These are phyloP conservation scores for Monascus ruber DNA, from an alignment of 2,329 filamentous ascomycete species.

Conservation along the genomic window DNA sequence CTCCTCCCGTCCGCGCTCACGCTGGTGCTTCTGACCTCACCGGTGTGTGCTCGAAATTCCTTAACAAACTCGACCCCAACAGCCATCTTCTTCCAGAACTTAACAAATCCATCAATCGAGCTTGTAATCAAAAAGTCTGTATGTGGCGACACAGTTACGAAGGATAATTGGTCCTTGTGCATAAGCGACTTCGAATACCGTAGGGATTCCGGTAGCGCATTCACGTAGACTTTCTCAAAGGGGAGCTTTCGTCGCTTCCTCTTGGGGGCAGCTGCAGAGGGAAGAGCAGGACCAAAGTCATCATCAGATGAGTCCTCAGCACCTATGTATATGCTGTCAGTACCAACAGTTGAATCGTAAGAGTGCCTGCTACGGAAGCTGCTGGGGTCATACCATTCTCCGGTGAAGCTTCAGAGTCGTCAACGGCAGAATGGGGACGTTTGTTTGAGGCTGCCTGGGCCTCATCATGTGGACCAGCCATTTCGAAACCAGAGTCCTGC, in stretches of 20 bases:
- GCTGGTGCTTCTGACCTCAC: conserved; percentile 72
- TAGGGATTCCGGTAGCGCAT: conserved; percentile 66
- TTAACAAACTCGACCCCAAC: conserved; percentile 95
- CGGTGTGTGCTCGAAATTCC: conserved; percentile 83
- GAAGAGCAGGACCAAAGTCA: conserved; percentile 86
- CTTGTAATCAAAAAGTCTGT: conserved; percentile 95
- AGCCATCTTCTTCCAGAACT: conserved; percentile 96
- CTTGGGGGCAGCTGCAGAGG: conserved; percentile 65
- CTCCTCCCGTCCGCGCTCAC: conserved; percentile 83
- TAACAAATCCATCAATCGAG: conserved; percentile 89
- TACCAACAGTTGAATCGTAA: no score
- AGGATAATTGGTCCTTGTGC: conserved; percentile 92
- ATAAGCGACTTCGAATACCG: conserved; percentile 94
- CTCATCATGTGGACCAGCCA: conserved; percentile 19
- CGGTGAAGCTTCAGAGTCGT: conserved; percentile 33
- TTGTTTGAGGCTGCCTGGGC: conserved; percentile 32
- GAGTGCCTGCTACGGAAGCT: no score
- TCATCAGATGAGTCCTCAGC: conserved; percentile 60
- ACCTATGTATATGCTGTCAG: conserved; percentile 4
- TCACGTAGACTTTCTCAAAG: conserved; percentile 90
- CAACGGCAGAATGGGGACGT: conserved; percentile 47
- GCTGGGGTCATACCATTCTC: conserved; percentile 17
- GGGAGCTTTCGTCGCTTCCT: conserved; percentile 86
- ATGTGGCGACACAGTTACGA: conserved; percentile 73
- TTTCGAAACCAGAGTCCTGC: conserved; percentile 4